Percentiles rank a stretch among this genome's conserved stretches.
phyloP scores from a whole-genome alignment of 108 stramenopile species.

The Aurantiochytrium sp. region DNA sequence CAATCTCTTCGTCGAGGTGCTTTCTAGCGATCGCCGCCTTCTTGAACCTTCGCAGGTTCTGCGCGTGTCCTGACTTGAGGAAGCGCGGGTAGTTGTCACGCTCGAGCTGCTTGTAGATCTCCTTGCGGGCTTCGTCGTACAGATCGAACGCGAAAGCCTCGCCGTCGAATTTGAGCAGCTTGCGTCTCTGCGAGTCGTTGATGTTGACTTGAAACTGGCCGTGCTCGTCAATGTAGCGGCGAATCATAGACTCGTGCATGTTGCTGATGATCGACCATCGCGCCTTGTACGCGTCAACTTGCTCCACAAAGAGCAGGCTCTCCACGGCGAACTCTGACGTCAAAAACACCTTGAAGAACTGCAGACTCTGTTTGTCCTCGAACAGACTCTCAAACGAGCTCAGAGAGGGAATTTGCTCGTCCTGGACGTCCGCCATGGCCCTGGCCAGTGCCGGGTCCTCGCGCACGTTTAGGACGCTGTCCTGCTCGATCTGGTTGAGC shows the following conservation, averaged over 20 bases:
- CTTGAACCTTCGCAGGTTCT: neutral
- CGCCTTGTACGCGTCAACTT: neutral
- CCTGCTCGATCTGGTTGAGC: neutral
- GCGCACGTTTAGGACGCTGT: neutral
- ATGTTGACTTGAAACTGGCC: constrained; percentile 23
- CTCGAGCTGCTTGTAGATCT: constrained; percentile 22
- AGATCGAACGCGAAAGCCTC: neutral
- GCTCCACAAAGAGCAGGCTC: neutral
- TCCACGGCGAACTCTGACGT: constrained; percentile 15
- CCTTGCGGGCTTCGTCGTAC: neutral
- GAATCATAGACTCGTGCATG: neutral
- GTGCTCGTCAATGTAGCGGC: neutral
- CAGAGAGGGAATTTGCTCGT: neutral
- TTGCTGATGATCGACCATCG: neutral
- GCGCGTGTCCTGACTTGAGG: neutral
- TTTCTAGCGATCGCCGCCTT: neutral
- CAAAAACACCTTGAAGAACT: neutral
- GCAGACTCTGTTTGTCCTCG: constrained; percentile 3
- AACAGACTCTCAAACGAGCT: neutral
- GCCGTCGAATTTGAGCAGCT: neutral
- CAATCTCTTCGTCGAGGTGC: neutral
- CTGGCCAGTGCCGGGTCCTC: neutral
- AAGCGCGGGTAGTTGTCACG: constrained; percentile 1
- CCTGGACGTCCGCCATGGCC: neutral
- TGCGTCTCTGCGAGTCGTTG: neutral